Conservation (phyloP, 2,329 filamentous ascomycete species). For the Rhinocladiella mackenziei region DNA sequence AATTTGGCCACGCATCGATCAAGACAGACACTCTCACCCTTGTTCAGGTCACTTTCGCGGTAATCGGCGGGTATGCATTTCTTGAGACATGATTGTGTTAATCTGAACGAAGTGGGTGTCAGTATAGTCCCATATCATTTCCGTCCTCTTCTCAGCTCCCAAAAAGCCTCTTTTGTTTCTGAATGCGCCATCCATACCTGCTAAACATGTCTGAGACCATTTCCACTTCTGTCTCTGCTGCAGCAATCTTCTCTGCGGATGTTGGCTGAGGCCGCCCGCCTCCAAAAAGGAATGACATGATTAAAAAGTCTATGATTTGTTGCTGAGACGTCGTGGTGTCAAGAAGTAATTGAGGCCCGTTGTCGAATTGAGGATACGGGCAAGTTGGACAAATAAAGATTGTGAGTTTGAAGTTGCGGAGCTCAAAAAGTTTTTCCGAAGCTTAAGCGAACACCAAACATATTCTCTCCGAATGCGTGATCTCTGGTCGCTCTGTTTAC, state of each 20-base stretch:
- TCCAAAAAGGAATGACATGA: conserved; percentile 71
- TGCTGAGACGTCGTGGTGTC: not conserved
- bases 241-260: conserved; percentile 94
- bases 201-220: conserved; percentile 98
- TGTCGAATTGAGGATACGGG: not conserved
- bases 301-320: no score
- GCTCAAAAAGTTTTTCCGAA: conserved; percentile 22
- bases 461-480: not conserved
- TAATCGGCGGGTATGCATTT: conserved; percentile 93
- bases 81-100: conserved; percentile 82
- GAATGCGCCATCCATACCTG: conserved; percentile 58
- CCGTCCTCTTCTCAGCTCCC: no score
- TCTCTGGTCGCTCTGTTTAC: no score
- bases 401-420: conserved; percentile 1
- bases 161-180: no score
- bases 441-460: conserved; percentile 30
- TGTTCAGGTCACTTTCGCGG: conserved; percentile 95
- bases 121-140: not conserved
- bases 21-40: conserved; percentile 96
- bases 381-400: not conserved
- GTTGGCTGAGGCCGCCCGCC: conserved; percentile 73
- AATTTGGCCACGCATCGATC: conserved; percentile 98
- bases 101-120: conserved; percentile 47
- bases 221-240: conserved; percentile 90
- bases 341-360: not conserved